These are phyloP conservation scores for Solanum acaule DNA, from an alignment of 257 asterid species.

Conservation along the genomic window DNA sequence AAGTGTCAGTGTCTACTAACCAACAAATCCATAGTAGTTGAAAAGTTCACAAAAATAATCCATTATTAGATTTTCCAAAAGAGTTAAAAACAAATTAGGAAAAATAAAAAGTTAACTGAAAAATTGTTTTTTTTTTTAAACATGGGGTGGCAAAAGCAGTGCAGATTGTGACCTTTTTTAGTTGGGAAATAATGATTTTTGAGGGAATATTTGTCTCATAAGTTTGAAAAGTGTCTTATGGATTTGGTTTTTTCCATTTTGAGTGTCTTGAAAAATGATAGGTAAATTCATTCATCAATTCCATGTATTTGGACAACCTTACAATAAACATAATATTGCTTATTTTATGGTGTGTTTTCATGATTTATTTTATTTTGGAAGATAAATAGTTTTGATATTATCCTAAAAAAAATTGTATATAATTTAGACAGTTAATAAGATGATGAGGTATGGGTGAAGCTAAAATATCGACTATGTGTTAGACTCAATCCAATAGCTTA, in stretches of 20 bases:
- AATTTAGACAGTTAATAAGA: neutral
- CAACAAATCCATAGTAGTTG: conserved; percentile 7
- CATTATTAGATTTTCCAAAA: neutral
- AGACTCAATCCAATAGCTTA: neutral
- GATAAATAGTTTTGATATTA: neutral
- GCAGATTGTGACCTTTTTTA: conserved; percentile 9
- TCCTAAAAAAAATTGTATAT: neutral
- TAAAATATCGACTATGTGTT: neutral
- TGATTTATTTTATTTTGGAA: neutral
- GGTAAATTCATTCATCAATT: neutral
- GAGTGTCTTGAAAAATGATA: neutral
- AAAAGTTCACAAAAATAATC: neutral
- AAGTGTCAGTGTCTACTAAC: neutral
- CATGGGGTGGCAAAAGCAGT: conserved; percentile 23
- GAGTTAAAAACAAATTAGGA: neutral
- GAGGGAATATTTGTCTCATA: neutral
- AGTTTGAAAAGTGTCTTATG: neutral
- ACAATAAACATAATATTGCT: neutral
- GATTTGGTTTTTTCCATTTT: conserved; percentile 2
- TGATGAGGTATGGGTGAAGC: neutral
- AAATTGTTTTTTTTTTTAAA: neutral
- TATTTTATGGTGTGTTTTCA: neutral
- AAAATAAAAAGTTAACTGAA: neutral
- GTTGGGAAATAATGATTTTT: neutral
- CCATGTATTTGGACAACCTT: neutral